A percentile compares a stretch with the other conserved stretches of the same genome.
These are phyloP conservation scores for Phycomyces blakesleeanus DNA, from an alignment of 192 early-diverging fungal species.

Conservation along the genomic window DNA sequence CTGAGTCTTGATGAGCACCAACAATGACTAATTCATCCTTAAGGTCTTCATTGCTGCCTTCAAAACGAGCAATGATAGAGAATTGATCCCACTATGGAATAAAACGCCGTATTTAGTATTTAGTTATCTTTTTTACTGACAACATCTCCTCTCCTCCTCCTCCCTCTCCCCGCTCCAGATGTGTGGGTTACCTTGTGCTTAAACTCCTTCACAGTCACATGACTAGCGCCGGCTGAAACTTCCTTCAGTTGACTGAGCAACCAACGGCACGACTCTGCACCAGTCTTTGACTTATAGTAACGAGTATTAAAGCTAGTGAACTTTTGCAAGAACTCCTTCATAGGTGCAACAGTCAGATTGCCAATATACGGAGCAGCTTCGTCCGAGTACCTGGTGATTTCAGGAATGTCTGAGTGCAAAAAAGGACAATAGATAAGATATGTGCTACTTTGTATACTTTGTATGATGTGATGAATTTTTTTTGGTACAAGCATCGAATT, in stretches of 20 bases:
- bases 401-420: slow-evolving; percentile 46
- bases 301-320: slow-evolving; percentile 87
- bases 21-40: slow-evolving; percentile 71
- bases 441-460: too few species aligned
- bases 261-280: slow-evolving; percentile 66
- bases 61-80: slow-evolving; percentile 80
- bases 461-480: neutral
- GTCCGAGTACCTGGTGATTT: slow-evolving; percentile 46
- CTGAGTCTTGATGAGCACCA: slow-evolving; percentile 87
- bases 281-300: slow-evolving; percentile 79
- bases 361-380: slow-evolving; percentile 57
- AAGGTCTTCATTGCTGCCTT: slow-evolving; percentile 46
- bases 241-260: slow-evolving; percentile 55
- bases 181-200: slow-evolving; percentile 61
- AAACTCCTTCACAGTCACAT: slow-evolving; percentile 74
- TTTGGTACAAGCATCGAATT: too few species aligned
- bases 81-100: slow-evolving; percentile 69
- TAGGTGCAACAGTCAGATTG: slow-evolving; percentile 60
- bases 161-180: neutral
- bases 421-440: too few species aligned
- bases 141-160: neutral
- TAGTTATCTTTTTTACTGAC: too few species aligned
- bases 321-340: slow-evolving; percentile 64
- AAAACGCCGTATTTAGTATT: neutral
- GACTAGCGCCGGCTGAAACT: slow-evolving; percentile 39